phyloP scores from a whole-genome alignment of 495 filamentous ascomycete genomes.

The Alectoria sarmentosa region DNA sequence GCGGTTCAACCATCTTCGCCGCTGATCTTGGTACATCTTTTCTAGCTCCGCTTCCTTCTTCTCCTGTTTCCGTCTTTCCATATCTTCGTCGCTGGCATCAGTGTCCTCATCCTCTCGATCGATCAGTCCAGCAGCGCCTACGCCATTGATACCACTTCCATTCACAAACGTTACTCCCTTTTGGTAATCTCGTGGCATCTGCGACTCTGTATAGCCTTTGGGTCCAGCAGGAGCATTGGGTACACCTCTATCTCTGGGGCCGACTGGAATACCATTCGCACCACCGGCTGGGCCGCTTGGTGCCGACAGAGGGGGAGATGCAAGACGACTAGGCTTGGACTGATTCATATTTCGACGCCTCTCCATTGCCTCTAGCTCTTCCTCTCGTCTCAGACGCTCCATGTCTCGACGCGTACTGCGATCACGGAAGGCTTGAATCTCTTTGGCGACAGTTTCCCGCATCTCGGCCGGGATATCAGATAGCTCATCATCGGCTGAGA shows the following conservation, averaged over 20 bases:
- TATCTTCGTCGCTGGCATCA: slow-evolving; percentile 81
- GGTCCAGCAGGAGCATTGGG: slow-evolving; percentile 79
- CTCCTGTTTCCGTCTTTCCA: slow-evolving; percentile 62
- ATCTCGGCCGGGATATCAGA: slow-evolving; percentile 93
- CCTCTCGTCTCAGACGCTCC: slow-evolving; percentile 78
- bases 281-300: slow-evolving; percentile 64
- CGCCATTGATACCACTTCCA: slow-evolving; percentile 62
- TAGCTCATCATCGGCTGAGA: slow-evolving; percentile 87
- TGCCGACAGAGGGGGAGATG: slow-evolving; percentile 59
- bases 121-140: slow-evolving; percentile 38
- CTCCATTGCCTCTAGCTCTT: slow-evolving; percentile 87
- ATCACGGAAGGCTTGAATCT: slow-evolving; percentile 91
- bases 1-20: slow-evolving; percentile 82
- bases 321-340: slow-evolving; percentile 56
- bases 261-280: slow-evolving; percentile 78
- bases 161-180: slow-evolving; percentile 85
- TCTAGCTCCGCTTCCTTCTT: slow-evolving; percentile 70
- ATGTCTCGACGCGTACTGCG: slow-evolving; percentile 80
- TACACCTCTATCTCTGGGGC: slow-evolving; percentile 64
- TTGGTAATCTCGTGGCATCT: slow-evolving; percentile 71
- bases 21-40: slow-evolving; percentile 76
- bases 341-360: slow-evolving; percentile 61
- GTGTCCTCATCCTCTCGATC: slow-evolving; percentile 78
- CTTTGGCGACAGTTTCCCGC: slow-evolving; percentile 91
- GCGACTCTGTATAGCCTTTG: slow-evolving; percentile 57